phyloP scores from a whole-genome alignment of 208 protist species.

The Sergeia podlipaevii region DNA sequence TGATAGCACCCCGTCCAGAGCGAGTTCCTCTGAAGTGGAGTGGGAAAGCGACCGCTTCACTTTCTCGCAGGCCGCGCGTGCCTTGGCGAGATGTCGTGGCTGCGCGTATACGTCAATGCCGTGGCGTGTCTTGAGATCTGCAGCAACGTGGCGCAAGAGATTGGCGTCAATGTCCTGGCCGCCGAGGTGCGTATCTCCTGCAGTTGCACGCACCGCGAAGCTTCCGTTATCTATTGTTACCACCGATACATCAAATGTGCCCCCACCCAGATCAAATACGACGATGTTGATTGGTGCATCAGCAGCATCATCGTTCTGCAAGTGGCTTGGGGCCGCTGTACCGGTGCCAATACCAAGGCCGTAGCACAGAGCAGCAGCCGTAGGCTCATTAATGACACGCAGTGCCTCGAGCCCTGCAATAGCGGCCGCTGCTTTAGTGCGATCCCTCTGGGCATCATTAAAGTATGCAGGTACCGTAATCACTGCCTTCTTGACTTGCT shows the following conservation, averaged over 20 bases:
- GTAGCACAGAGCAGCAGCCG: conserved; percentile 98
- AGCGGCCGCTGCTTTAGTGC: conserved; percentile 96
- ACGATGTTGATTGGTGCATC: conserved; percentile 86
- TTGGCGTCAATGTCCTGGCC: conserved; percentile 98
- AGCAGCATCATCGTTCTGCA: conserved; percentile 10
- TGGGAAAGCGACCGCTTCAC: conserved; percentile 97
- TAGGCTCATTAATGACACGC: conserved; percentile 99
- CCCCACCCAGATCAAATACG: conserved; percentile 98
- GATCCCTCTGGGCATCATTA: conserved; percentile 97
- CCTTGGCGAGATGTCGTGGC: conserved; percentile 44
- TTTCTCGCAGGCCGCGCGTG: conserved; percentile 73
- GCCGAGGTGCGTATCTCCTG: conserved; percentile 99
- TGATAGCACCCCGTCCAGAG: conserved; percentile 94
- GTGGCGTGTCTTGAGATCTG: conserved; percentile 93
- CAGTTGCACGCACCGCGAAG: conserved; percentile 98
- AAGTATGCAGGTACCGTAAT: conserved; percentile 99
- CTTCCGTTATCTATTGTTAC: conserved; percentile 96
- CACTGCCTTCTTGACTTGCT: conserved; percentile 93
- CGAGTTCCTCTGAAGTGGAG: conserved; percentile 85
- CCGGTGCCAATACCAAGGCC: conserved; percentile 92
- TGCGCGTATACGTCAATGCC: conserved; percentile 42
- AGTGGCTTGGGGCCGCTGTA: conserved; percentile 28
- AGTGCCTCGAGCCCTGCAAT: conserved; percentile 98
- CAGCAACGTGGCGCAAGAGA: conserved; percentile 93
- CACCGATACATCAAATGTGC: conserved; percentile 99